phyloP scores from a whole-genome alignment of 169 alveolate species.

The Eimeria necatrix region DNA sequence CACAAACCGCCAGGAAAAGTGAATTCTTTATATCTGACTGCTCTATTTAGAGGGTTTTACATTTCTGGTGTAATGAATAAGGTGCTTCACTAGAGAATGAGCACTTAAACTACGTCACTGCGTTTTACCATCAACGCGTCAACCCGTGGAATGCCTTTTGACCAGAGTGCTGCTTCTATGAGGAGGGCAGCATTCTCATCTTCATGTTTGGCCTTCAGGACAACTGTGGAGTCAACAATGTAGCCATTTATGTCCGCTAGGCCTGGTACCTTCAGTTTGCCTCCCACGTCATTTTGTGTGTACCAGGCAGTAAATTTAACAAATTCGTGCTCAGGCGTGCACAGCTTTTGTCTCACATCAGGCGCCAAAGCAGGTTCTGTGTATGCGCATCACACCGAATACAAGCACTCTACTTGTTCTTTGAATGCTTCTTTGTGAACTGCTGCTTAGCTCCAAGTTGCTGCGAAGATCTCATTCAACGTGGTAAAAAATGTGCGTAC shows the following conservation, averaged over 20 bases:
- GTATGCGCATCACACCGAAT: neutral
- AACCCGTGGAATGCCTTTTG: constrained; percentile 58
- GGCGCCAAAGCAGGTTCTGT: constrained; percentile 42
- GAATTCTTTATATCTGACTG: neutral
- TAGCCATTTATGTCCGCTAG: constrained; percentile 39
- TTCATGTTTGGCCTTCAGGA: constrained; percentile 28
- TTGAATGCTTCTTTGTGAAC: too few species aligned
- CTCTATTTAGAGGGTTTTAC: neutral
- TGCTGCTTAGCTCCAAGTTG: neutral
- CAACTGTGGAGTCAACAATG: constrained; percentile 17
- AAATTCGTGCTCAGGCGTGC: constrained; percentile 64
- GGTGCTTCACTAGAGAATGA: neutral
- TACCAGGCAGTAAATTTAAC: constrained; percentile 46
- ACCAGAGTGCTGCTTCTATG: constrained; percentile 66
- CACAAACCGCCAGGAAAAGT: neutral
- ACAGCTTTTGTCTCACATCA: neutral
- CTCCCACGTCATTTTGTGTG: constrained; percentile 37
- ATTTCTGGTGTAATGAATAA: too few species aligned
- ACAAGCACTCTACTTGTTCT: too few species aligned
- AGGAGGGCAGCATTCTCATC: constrained; percentile 60
- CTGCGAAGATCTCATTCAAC: neutral
- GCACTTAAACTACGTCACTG: neutral
- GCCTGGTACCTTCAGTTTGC: constrained; percentile 39
- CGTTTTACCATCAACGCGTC: constrained; percentile 44
- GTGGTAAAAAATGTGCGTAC: neutral